phyloP scores from a whole-genome alignment of 2,329 filamentous ascomycete genomes.

The Neodidymelliopsis sp. region DNA sequence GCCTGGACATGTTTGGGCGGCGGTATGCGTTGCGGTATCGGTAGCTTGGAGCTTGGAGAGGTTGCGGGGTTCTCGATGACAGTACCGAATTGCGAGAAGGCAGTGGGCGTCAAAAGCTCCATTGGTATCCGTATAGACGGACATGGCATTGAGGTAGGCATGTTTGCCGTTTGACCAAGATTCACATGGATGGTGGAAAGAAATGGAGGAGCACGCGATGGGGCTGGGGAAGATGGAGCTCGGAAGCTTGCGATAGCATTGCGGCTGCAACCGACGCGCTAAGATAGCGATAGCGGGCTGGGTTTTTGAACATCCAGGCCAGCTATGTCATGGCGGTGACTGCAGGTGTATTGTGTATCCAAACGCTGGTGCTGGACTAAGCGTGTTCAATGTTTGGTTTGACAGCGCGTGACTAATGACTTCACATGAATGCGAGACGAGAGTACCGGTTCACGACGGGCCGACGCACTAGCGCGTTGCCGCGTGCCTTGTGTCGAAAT shows the following conservation, averaged over 20 bases:
- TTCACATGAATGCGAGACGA: not conserved
- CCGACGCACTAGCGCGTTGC: slow-evolving; percentile 29
- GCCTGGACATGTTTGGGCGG: slow-evolving; percentile 61
- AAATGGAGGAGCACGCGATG: slow-evolving; percentile 8
- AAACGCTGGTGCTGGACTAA: not conserved
- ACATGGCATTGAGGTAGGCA: slow-evolving; percentile 51
- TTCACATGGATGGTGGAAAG: not conserved
- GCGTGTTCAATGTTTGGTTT: not conserved
- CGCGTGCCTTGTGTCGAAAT: slow-evolving; percentile 6
- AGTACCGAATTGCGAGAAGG: slow-evolving; percentile 82
- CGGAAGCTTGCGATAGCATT: slow-evolving; percentile 13
- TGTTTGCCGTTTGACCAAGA: slow-evolving; percentile 21
- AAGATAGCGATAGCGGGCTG: slow-evolving; percentile 26
- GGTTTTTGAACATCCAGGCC: not conserved
- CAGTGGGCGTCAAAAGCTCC: slow-evolving; percentile 69
- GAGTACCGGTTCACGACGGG: not conserved
- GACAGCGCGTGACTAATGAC: not conserved
- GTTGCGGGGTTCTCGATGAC: slow-evolving; percentile 76
- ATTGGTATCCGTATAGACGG: slow-evolving; percentile 61
- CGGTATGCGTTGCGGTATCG: slow-evolving; percentile 56
- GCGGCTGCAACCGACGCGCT: slow-evolving; percentile 24
- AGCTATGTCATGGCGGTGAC: not conserved
- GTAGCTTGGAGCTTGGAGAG: slow-evolving; percentile 56
- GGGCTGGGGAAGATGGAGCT: slow-evolving; percentile 15
- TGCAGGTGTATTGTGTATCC: not conserved